Conservation (phyloP, 768 basidiomycete species). For the Lactarius hengduanensis region DNA sequence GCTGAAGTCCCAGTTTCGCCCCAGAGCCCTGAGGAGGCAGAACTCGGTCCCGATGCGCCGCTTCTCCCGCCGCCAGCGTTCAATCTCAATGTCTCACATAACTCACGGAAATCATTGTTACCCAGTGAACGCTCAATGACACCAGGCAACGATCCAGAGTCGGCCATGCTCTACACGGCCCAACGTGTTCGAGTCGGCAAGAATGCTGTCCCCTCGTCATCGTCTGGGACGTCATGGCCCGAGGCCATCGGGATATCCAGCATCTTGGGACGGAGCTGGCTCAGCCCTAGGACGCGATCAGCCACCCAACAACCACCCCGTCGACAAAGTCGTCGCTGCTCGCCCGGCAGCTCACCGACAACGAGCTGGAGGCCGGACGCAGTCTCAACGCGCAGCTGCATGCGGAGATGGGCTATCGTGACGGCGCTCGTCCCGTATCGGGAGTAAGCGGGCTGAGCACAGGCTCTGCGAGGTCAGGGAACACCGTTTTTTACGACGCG, state of each 20-base stretch:
- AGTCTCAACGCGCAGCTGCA: slow-evolving; percentile 34
- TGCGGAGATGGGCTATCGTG: slow-evolving; percentile 25
- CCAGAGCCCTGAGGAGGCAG: slow-evolving; percentile 17
- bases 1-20: not conserved
- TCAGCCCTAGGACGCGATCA: slow-evolving; percentile 20
- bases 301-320: slow-evolving; percentile 1
- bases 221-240: slow-evolving; percentile 32
- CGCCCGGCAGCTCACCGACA: slow-evolving; percentile 20
- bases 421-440: slow-evolving; percentile 54
- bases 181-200: slow-evolving; percentile 41
- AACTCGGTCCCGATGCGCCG: slow-evolving; percentile 18
- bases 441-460: slow-evolving; percentile 54
- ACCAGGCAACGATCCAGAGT: slow-evolving; percentile 34
- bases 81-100: slow-evolving; percentile 13
- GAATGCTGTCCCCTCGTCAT: slow-evolving; percentile 6
- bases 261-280: slow-evolving; percentile 28
- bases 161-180: slow-evolving; percentile 52
- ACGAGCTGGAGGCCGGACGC: slow-evolving; percentile 33
- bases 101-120: slow-evolving; percentile 25
- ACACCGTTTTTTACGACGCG: slow-evolving; percentile 64
- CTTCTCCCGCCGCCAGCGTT: slow-evolving; percentile 24
- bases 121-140: slow-evolving; percentile 36
- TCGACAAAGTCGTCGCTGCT: slow-evolving; percentile 22
- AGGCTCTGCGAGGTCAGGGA: slow-evolving; percentile 41
- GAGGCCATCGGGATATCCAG: slow-evolving; percentile 21